Evolutionary conservation across 1,284 basidiomycete species (phyloP).

Genomic region (Ceratobasidium sp.): DNA sequence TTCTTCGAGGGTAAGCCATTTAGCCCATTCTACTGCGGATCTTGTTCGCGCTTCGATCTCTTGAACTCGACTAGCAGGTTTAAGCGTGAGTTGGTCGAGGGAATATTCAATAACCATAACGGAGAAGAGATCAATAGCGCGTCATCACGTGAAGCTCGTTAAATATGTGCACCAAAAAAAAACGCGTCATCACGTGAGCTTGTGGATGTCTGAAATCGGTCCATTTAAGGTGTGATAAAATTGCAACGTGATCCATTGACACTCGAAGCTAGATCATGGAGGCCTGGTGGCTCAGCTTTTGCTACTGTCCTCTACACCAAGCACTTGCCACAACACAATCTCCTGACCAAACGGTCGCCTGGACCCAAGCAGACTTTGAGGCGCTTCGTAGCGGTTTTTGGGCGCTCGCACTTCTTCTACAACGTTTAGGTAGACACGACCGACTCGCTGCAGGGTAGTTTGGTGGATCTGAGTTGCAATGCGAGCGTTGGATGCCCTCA

Average conservation of each 20-base stretch:
- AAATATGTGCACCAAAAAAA: too few relatives aligned
- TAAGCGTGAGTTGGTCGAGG: constrained; percentile 23
- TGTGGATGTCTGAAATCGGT: not conserved
- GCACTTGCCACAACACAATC: constrained; percentile 72
- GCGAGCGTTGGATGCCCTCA: constrained; percentile 63
- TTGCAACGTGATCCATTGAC: not conserved
- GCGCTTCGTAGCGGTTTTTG: constrained; percentile 85
- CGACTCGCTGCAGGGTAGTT: constrained; percentile 70
- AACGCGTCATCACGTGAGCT: not conserved
- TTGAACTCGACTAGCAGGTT: constrained; percentile 25
- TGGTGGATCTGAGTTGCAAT: constrained; percentile 76
- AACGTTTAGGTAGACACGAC: constrained; percentile 69
- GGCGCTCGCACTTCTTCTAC: constrained; percentile 76
- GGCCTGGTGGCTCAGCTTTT: not conserved
- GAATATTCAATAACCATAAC: constrained; percentile 1
- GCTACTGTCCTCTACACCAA: constrained; percentile 61
- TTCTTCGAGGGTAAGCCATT: constrained; percentile 52
- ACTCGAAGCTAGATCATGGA: not conserved
- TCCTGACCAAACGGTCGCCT: constrained; percentile 81
- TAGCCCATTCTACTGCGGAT: constrained; percentile 53
- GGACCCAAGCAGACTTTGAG: constrained; percentile 82
- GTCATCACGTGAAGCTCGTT: too few relatives aligned
- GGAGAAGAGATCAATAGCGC: not conserved
- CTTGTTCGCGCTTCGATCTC: constrained; percentile 50
- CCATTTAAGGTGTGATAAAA: too few relatives aligned